phyloP scores from a whole-genome alignment of 1,284 basidiomycete genomes.

The Bondarzewia mesenterica region DNA sequence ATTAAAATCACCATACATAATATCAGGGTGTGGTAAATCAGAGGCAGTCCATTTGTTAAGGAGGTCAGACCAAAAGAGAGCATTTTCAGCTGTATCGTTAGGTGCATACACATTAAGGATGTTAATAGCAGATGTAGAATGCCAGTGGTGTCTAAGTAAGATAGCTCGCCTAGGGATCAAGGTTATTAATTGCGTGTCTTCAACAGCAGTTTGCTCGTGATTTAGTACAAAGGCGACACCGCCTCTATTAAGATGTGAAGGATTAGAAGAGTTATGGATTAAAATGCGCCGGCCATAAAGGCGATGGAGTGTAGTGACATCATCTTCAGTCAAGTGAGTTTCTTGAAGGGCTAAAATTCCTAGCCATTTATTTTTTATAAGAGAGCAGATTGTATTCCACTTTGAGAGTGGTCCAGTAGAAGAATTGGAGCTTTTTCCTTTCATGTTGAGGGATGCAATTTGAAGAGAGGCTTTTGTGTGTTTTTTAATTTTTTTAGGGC shows the following conservation, averaged over 20 bases:
- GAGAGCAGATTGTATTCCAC: slow-evolving; percentile 16
- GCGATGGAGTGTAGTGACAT: slow-evolving; percentile 2
- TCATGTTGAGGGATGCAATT: slow-evolving; percentile 16
- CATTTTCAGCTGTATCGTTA: background rate
- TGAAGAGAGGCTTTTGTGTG: background rate
- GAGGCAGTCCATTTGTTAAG: slow-evolving; percentile 6
- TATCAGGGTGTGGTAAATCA: slow-evolving; percentile 16
- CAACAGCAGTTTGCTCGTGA: slow-evolving; percentile 13
- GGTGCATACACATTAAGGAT: slow-evolving; percentile 30
- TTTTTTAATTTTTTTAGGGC: no score
- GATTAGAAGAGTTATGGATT: slow-evolving; percentile 7
- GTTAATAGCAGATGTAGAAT: slow-evolving; percentile 7
- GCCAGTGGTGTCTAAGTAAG: slow-evolving; percentile 14
- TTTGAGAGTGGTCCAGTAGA: slow-evolving; percentile 10
- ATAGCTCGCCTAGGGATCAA: slow-evolving; percentile 26
- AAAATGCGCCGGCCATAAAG: slow-evolving; percentile 7
- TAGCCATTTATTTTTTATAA: slow-evolving; percentile 15
- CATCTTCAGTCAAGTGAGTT: slow-evolving; percentile 17
- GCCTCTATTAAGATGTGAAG: background rate
- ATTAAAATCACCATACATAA: slow-evolving; percentile 35
- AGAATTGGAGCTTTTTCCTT: slow-evolving; percentile 7
- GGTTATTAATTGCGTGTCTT: slow-evolving; percentile 4
- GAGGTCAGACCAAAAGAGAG: background rate
- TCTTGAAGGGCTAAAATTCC: slow-evolving; percentile 20
- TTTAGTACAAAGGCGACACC: slow-evolving; percentile 31